These are phyloP conservation scores for Lenwebbia sp. DNA, from an alignment of 345 rosid species.

Conservation along the genomic window DNA sequence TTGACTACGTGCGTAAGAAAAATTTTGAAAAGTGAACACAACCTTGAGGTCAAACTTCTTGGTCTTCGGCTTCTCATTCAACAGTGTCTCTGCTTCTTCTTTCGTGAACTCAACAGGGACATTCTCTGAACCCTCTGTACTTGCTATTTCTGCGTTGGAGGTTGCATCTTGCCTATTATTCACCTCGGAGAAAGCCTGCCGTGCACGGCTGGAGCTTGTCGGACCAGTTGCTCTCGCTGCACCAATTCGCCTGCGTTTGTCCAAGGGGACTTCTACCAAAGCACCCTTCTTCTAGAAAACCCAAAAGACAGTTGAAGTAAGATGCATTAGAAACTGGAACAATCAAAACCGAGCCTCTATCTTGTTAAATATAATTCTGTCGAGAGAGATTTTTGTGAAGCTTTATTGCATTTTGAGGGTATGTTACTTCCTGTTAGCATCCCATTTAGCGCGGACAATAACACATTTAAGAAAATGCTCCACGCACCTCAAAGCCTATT, in stretches of 20 bases:
- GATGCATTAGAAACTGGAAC: not conserved
- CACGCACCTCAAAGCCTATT: not conserved
- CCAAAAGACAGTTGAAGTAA: not conserved
- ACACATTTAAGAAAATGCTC: not conserved
- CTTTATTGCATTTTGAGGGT: not conserved
- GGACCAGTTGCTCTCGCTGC: constrained; percentile 23
- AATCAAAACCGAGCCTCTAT: not conserved
- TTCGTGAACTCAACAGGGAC: constrained; percentile 42
- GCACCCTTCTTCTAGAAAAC: constrained; percentile 44
- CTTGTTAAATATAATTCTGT: not conserved
- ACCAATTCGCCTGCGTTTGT: constrained; percentile 55
- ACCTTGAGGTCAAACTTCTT: constrained; percentile 84
- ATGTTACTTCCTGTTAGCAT: not conserved
- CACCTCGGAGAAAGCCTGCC: constrained; percentile 42
- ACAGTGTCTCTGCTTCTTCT: constrained; percentile 68
- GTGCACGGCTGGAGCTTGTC: constrained; percentile 21
- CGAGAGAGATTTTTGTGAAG: not conserved
- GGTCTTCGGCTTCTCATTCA: constrained; percentile 57
- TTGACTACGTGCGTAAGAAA: not conserved
- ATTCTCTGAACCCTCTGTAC: constrained; percentile 30
- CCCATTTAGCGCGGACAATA: not conserved
- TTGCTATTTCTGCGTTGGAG: constrained; percentile 22
- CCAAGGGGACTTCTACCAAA: constrained; percentile 37
- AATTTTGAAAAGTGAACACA: not conserved
- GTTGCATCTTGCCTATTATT: constrained; percentile 39